Percentiles rank a stretch among this genome's conserved stretches.
These are phyloP conservation scores for Penicillium sp. DNA, from an alignment of 2,329 filamentous ascomycete genomes.

Conservation along the genomic window DNA sequence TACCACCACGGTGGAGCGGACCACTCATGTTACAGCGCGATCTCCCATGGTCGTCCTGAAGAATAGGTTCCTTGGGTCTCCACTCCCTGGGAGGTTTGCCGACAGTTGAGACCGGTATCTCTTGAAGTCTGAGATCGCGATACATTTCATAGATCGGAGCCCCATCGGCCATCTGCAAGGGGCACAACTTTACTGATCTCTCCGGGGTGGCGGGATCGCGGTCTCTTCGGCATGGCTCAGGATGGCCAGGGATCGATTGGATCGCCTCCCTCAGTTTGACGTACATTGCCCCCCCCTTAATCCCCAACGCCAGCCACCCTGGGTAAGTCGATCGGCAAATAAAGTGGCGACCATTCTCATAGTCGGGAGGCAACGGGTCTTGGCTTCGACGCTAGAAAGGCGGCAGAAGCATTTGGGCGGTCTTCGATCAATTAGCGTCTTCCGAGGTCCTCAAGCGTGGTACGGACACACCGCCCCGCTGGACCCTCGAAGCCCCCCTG, in stretches of 20 bases:
- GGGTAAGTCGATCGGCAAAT: background rate
- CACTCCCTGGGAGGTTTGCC: background rate
- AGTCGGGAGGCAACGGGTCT: conserved; percentile 22
- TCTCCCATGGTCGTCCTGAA: conserved; percentile 8
- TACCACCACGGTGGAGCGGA: conserved; percentile 5
- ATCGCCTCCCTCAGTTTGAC: background rate
- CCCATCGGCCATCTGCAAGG: conserved; percentile 20
- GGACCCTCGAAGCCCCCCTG: conserved; percentile 4
- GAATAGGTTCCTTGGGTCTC: conserved; percentile 3
- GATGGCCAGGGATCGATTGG: background rate
- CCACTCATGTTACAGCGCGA: background rate
- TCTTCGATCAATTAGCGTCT: conserved; percentile 22
- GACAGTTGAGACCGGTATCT: background rate
- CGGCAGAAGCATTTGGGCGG: conserved; percentile 28
- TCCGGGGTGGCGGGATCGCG: conserved; percentile 5
- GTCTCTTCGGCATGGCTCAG: background rate
- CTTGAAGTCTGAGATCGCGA: background rate
- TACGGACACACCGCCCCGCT: conserved; percentile 11
- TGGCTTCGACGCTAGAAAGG: conserved; percentile 34
- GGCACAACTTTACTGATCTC: conserved; percentile 9
- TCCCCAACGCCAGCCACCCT: background rate
- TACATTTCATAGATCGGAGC: conserved; percentile 14
- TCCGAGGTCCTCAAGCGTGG: conserved; percentile 7
- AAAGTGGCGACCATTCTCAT: conserved; percentile 2
- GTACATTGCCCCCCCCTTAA: background rate